phyloP scores from a whole-genome alignment of 192 early-diverging fungal species.

The Entomortierella beljakovae region DNA sequence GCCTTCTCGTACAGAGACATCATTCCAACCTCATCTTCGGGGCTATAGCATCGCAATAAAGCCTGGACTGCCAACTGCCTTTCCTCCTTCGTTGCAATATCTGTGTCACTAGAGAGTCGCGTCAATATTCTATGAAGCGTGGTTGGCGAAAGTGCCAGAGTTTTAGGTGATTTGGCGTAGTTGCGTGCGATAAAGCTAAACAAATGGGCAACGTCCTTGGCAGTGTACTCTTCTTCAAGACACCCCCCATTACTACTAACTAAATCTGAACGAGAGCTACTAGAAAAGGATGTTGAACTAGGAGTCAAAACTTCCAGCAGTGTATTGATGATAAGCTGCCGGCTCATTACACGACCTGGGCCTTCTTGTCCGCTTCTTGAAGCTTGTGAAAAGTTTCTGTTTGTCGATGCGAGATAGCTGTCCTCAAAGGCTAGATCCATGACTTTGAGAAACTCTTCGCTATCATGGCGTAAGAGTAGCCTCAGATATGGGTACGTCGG shows the following conservation, averaged over 20 bases:
- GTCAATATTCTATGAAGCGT: constrained; percentile 64
- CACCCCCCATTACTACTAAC: constrained; percentile 9
- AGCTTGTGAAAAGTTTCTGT: constrained; percentile 36
- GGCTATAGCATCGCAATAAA: constrained; percentile 64
- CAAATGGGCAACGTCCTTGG: constrained; percentile 55
- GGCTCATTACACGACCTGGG: constrained; percentile 64
- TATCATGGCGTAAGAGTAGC: constrained; percentile 62
- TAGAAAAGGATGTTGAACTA: constrained; percentile 42
- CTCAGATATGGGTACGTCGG: constrained; percentile 72
- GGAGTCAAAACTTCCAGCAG: constrained; percentile 66
- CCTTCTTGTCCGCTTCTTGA: constrained; percentile 63
- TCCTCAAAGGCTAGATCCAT: constrained; percentile 70
- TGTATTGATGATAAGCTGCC: constrained; percentile 71
- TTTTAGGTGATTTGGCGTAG: constrained; percentile 66
- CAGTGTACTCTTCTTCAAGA: constrained; percentile 36
- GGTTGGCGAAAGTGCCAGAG: constrained; percentile 64
- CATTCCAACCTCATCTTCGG: constrained; percentile 63
- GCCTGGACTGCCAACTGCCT: constrained; percentile 66
- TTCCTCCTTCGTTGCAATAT: constrained; percentile 60
- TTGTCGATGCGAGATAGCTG: constrained; percentile 59
- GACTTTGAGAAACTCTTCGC: constrained; percentile 63
- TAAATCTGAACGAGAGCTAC: constrained; percentile 21
- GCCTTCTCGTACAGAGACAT: constrained; percentile 64
- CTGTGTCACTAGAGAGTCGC: constrained; percentile 58
- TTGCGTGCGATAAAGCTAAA: constrained; percentile 69